Conservation (phyloP, 441 rosid genomes). For the Brassica balearica region DNA sequence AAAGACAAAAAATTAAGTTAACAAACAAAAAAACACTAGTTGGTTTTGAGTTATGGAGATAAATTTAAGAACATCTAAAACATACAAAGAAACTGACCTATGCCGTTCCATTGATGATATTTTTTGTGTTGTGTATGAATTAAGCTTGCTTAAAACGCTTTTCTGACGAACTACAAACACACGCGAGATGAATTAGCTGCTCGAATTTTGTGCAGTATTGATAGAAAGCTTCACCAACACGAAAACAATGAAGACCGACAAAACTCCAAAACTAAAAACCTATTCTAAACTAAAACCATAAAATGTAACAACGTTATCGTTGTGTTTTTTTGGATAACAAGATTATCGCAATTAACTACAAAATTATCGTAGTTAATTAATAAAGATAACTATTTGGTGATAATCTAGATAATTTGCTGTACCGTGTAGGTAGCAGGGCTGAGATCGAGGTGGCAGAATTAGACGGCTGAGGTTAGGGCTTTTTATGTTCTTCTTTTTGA, state of each 20-base stretch:
- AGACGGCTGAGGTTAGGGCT: too few species aligned
- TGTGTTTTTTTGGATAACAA: too few species aligned
- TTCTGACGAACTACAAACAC: not conserved
- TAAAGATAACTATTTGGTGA: slow-evolving; percentile 3
- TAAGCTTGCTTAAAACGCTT: too few species aligned
- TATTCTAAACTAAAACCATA: too few species aligned
- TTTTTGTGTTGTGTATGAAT: too few species aligned
- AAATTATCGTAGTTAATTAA: not conserved
- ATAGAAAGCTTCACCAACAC: not conserved
- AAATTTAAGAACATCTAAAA: not conserved
- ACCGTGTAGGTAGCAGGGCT: too few species aligned
- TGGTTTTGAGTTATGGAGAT: not conserved
- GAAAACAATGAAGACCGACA: too few species aligned
- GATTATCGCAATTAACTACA: not conserved
- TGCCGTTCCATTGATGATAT: not conserved
- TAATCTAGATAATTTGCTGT: not conserved
- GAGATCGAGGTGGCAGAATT: too few species aligned
- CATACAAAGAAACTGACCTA: not conserved
- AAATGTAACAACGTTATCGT: too few species aligned
- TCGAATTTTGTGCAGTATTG: not conserved
- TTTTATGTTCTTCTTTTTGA: too few species aligned
- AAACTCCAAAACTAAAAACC: too few species aligned
- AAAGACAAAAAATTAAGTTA: not conserved
- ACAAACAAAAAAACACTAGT: not conserved
- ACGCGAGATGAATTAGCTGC: not conserved